A percentile compares a stretch with the other conserved stretches of the same genome.
Conservation (phyloP, 768 basidiomycete genomes). For the Termitomyces sp. region DNA sequence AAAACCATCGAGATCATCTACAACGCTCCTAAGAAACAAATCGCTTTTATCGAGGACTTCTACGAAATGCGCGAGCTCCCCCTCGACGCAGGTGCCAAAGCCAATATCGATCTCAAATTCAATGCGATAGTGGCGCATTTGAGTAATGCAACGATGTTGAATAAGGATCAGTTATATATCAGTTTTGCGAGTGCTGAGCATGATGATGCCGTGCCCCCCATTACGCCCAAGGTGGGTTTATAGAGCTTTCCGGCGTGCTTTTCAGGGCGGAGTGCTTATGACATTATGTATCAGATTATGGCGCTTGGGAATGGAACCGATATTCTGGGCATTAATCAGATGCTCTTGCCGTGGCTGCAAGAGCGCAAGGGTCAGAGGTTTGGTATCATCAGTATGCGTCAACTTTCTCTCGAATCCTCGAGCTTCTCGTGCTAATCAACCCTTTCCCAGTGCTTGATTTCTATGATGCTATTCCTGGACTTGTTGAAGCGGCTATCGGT, state of each 20-base stretch:
- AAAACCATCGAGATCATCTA: conserved; percentile 41
- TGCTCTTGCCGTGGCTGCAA: conserved; percentile 39
- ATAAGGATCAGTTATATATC: conserved; percentile 42
- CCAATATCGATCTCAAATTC: conserved; percentile 42
- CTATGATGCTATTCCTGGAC: conserved; percentile 41
- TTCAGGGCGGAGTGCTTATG: neutral
- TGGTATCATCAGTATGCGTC: conserved; percentile 42
- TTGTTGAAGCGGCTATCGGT: conserved; percentile 44
- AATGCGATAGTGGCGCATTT: conserved; percentile 38
- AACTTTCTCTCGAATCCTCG: neutral
- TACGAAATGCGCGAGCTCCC: conserved; percentile 34
- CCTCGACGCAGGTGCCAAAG: conserved; percentile 26
- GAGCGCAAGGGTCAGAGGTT: conserved; percentile 39
- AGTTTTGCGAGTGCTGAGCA: conserved; percentile 44
- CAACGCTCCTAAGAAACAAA: conserved; percentile 31
- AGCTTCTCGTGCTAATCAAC: neutral
- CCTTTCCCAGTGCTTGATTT: conserved; percentile 44
- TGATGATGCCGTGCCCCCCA: conserved; percentile 28
- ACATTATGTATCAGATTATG: conserved; percentile 39
- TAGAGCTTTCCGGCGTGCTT: neutral
- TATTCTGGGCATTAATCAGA: conserved; percentile 39
- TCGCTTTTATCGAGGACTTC: conserved; percentile 47
- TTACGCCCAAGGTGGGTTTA: conserved; percentile 35
- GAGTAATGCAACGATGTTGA: conserved; percentile 32
- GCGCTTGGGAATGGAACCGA: conserved; percentile 37